Evolutionary conservation across 2,329 filamentous ascomycete species (phyloP), one percentile per base, ranked within the genome.

Genomic region (Pseudogymnoascus sp.): DNA sequence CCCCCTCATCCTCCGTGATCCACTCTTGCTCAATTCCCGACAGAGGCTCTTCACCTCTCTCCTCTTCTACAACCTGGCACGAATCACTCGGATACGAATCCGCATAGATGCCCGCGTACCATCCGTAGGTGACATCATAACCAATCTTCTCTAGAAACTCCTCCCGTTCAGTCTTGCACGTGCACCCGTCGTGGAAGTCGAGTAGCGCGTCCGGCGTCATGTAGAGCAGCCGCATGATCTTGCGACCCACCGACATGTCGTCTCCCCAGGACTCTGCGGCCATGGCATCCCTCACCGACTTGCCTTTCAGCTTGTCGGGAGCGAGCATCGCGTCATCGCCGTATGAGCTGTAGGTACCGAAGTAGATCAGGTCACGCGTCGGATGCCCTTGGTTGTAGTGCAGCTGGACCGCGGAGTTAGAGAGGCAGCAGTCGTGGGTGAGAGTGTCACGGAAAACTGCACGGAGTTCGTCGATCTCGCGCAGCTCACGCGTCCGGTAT

Each of bases 371-470:
- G 16, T 42, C 42, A 6, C 40, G 36, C 10, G 39, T 47, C 6
- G 61, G 61, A 23, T 34, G 40, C 4, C 26, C 29, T 12, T 69
- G 64, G 1, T 65, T 67, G 60, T 71, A 69, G 2, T 68, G 67
- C n/a, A 70, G 65, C 62, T 68, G 68, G 11, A 73, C 65, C 3
- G 69, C 67, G 4, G 68, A 66, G 57, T 71, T 69, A 1, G 71
- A 73, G 2, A 71, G 71, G 36, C 70, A 73, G 6, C 72, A 65
- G 42, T 62, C 61, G 3, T 67, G 64, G 42, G 71, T 69, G 4
- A 73, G 66, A 11, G 71, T 63, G 14, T 68, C 67, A 26, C 68
- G 67, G 37, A 73, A 62, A 51, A 71, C 70, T n/a, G 68, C 66
- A 10, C 69, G 64, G 26, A 69, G 67, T 39, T 73, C 72, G 60